phyloP scores from a whole-genome alignment of 352 stramenopile species.

The Pythium sp. region DNA sequence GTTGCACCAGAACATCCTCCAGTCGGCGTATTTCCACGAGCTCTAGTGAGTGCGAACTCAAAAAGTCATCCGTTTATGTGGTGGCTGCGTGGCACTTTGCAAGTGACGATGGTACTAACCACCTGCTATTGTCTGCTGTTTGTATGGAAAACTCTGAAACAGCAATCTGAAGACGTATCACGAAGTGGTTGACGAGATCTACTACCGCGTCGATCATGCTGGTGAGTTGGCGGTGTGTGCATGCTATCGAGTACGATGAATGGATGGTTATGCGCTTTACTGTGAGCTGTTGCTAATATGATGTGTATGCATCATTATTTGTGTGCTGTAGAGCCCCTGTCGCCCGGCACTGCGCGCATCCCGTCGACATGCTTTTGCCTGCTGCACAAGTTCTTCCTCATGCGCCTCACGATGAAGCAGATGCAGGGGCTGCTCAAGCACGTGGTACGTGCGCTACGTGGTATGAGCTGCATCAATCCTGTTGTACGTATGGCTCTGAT shows the following conservation, averaged over 20 bases:
- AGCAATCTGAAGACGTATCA: slow-evolving; percentile 93
- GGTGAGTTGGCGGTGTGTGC: slow-evolving; percentile 24
- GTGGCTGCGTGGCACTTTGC: background rate
- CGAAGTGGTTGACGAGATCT: slow-evolving; percentile 95
- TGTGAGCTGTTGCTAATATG: background rate
- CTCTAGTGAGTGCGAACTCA: slow-evolving; percentile 65
- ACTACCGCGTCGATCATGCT: slow-evolving; percentile 83
- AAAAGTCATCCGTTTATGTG: background rate
- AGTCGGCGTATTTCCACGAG: slow-evolving; percentile 94
- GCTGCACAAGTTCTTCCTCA: slow-evolving; percentile 95
- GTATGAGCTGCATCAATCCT: background rate
- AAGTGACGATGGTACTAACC: background rate
- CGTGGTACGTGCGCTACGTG: slow-evolving; percentile 33
- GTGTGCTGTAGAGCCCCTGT: slow-evolving; percentile 89
- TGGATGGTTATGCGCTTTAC: background rate
- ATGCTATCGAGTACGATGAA: background rate
- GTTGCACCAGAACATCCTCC: slow-evolving; percentile 94
- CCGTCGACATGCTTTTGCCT: slow-evolving; percentile 97
- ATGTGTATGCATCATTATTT: background rate
- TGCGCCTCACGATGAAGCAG: slow-evolving; percentile 95
- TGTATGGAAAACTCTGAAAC: background rate
- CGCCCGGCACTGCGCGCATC: slow-evolving; percentile 85
- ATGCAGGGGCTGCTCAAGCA: slow-evolving; percentile 94
- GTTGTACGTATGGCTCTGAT: background rate
- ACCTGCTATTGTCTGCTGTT: background rate